phyloP scores from a whole-genome alignment of 495 filamentous ascomycete species.

The Beverwykella pulmonaria region DNA sequence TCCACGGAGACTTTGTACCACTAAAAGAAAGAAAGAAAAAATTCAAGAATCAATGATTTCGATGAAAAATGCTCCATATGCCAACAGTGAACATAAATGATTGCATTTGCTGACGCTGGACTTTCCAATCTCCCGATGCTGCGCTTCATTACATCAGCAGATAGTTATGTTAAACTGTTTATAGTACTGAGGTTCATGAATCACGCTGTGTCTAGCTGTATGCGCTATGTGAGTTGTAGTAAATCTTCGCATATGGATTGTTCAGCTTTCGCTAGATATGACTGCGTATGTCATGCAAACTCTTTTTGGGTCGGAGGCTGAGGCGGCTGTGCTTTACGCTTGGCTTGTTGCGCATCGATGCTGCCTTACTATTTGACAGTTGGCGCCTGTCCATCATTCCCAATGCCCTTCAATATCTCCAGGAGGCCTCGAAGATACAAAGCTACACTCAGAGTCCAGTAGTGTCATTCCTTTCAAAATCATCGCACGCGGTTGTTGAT shows the following conservation, averaged over 20 bases:
- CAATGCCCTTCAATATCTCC: slow-evolving; percentile 20
- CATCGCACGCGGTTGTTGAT: slow-evolving; percentile 2
- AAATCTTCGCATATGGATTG: neutral
- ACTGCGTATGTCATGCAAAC: slow-evolving; percentile 3
- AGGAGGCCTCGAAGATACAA: slow-evolving; percentile 32
- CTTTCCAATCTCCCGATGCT: neutral
- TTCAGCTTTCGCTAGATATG: neutral
- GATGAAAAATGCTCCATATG: neutral
- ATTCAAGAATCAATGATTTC: neutral
- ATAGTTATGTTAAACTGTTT: no score
- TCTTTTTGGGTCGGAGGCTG: slow-evolving; percentile 36
- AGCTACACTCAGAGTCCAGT: slow-evolving; percentile 24
- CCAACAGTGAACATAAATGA: no score
- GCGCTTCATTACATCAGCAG: no score
- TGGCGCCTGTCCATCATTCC: neutral
- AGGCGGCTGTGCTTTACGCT: slow-evolving; percentile 26
- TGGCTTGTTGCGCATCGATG: slow-evolving; percentile 28
- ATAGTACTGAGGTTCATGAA: no score
- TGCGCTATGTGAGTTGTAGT: neutral
- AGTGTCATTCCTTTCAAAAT: neutral
- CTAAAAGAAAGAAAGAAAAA: neutral
- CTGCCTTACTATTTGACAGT: slow-evolving; percentile 32
- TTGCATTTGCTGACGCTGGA: neutral
- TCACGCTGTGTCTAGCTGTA: neutral
- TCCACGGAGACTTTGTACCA: neutral